Base-by-base conservation (phyloP, 495 filamentous ascomycete genomes). In the Aspergillus coremiiformis region DNA sequence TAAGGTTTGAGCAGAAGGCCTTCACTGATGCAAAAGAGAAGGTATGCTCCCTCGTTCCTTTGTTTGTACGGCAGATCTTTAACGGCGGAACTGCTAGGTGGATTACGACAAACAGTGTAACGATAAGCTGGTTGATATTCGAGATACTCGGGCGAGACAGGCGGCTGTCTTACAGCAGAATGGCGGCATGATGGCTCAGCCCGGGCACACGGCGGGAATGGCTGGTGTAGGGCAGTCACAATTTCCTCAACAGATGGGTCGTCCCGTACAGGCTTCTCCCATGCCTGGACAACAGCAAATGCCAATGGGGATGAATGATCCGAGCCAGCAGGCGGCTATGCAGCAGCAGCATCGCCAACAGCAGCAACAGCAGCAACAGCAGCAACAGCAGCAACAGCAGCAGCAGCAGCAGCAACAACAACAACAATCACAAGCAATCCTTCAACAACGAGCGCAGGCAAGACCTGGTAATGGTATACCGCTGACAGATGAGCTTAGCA, bases 211-310 rank as follows among this genome's bases (percentile, higher is more conserved):
- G 21, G 49, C 58, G 8, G 56, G 53, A 5, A 66, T 68, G 52
- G 50, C 60, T 26, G 65, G 66, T n/a, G 60, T 63, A 4, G 68
- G 66, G 49, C 75, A 73, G 47, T 61, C 63, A 11, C 66, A 58
- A 22, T 80, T 81, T 45, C 68, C 73, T 6, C 73, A 72, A 12
- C 80, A 81, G 39, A 66, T 82, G 57, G 78, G 75, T 48, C 72
- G 68, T 8, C 74, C 56, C 26, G 73, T 82, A 69, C 78, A 81
- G 52, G 57, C 75, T 0, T 79, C 78, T 7, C 74, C 74, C 3
- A 68, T 80, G 32, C 66, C 74, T 3, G 65, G 60, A 29, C 73
- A 70, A 47, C 70, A 71, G 41, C 67, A 65, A 22, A 69, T 73
- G 65, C 54, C 58, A 29, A 74, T 74, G 72, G 71, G 68, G 17